Base-by-base conservation (phyloP, 805 yeast species). In the Kluyveromyces lactis region DNA sequence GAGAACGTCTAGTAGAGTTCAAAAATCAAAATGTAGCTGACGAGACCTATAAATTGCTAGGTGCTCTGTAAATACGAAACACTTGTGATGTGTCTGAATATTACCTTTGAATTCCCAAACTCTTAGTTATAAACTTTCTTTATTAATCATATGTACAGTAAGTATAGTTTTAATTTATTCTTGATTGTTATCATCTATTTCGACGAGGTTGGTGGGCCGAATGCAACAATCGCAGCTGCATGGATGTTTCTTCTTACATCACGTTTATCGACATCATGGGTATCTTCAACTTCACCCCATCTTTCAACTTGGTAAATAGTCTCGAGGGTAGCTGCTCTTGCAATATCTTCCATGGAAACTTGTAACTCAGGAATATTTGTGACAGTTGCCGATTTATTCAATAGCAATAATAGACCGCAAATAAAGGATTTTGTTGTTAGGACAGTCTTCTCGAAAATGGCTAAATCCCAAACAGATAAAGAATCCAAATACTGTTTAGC, bases 221-320 rank as follows among this genome's bases (percentile, higher is more conserved):
- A 70, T 7, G 79, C 72, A 15, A 77, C 56, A 30, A 83, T 58
- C 3, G 89, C 82, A 21, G 95, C 89, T 48, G 86, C 74, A 26
- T 90, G 79, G 34, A 92, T 71, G 53, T 79, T 78, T 61, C 97
- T 78, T 53, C 86, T 70, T 51, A 94, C 71, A 51, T 92, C 97
- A 29, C 80, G 95, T 60, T 82, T 81, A 53, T 86, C 95, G n/a
- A 92, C 97, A 59, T 92, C 98, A 57, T 92, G 98, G 2, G 97
- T 86, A 55, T 92, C 98, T 64, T 92, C 97, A 18, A 90, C 97
- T 62, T 90, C 97, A 24, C 98, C 98, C 98, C 98, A 92, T 54
- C 79, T 73, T 17, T 77, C 78, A 26, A 95, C 84, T 63, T 92
- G 99, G 62, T 75, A 75, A 26, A 81, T 77, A 11, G 80, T 79